These are phyloP conservation scores for Aureobasidium vineae DNA, from an alignment of 2,329 filamentous ascomycete genomes.

Conservation along the genomic window DNA sequence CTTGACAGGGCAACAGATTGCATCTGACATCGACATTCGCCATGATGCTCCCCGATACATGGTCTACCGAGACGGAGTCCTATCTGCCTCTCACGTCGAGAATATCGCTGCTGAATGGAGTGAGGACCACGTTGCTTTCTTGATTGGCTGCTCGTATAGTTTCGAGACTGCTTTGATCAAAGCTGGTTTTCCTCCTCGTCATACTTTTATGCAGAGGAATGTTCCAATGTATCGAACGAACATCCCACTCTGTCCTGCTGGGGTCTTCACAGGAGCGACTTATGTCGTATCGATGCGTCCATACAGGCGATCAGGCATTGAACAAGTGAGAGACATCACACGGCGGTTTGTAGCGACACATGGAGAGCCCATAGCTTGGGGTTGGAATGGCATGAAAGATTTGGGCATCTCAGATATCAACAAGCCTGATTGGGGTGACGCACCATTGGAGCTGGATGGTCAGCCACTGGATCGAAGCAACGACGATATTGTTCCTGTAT, in stretches of 20 bases:
- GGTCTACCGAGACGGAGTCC: slow-evolving; percentile 54
- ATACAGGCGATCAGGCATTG: slow-evolving; percentile 53
- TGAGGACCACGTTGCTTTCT: slow-evolving; percentile 58
- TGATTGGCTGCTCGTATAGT: slow-evolving; percentile 64
- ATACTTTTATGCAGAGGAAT: slow-evolving; percentile 50
- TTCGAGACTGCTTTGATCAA: slow-evolving; percentile 58
- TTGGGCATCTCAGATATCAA: slow-evolving; percentile 58
- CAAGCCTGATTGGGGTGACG: slow-evolving; percentile 58
- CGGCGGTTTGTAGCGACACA: slow-evolving; percentile 57
- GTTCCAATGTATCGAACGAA: slow-evolving; percentile 63
- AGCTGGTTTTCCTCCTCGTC: slow-evolving; percentile 54
- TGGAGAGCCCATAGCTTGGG: slow-evolving; percentile 65
- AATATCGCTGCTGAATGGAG: slow-evolving; percentile 57
- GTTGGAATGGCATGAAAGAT: slow-evolving; percentile 55
- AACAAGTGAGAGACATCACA: slow-evolving; percentile 56
- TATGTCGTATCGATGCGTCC: slow-evolving; percentile 65
- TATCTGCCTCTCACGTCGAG: slow-evolving; percentile 41
- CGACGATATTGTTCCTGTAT: slow-evolving; percentile 54
- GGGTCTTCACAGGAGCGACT: slow-evolving; percentile 55
- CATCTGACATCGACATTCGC: slow-evolving; percentile 54
- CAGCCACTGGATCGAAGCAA: slow-evolving; percentile 37
- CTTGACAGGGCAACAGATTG: slow-evolving; percentile 38
- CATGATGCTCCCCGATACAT: slow-evolving; percentile 59
- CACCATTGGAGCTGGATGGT: slow-evolving; percentile 38
- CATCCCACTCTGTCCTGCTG: slow-evolving; percentile 57